Conservation (phyloP, 2,329 filamentous ascomycete genomes). For the Monilinia laxa region DNA sequence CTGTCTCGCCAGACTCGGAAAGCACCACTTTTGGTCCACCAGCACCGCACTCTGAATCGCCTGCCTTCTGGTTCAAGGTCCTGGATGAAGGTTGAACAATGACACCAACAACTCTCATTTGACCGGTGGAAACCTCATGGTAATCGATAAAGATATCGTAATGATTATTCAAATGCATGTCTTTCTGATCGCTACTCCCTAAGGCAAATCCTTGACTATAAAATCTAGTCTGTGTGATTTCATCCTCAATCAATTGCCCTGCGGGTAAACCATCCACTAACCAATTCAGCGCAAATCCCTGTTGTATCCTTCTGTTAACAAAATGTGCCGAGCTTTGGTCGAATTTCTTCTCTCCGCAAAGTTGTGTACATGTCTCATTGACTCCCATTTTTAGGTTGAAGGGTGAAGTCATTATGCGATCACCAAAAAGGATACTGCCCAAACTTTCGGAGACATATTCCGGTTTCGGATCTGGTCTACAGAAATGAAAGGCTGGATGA, state of each 20-base stretch:
- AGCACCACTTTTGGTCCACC: slow-evolving; percentile 61
- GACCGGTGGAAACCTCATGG: slow-evolving; percentile 69
- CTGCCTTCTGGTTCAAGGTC: slow-evolving; percentile 51
- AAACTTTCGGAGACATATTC: slow-evolving; percentile 82
- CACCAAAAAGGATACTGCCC: slow-evolving; percentile 95
- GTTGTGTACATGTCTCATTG: slow-evolving; percentile 82
- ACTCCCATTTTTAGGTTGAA: slow-evolving; percentile 83
- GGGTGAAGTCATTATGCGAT: slow-evolving; percentile 94
- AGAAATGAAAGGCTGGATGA: slow-evolving; percentile 83
- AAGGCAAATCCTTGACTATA: slow-evolving; percentile 91
- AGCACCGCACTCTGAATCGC: slow-evolving; percentile 58
- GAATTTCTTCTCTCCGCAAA: slow-evolving; percentile 69
- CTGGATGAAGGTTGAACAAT: slow-evolving; percentile 79
- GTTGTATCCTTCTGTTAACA: slow-evolving; percentile 76
- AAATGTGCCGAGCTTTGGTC: slow-evolving; percentile 69
- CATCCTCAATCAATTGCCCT: slow-evolving; percentile 77
- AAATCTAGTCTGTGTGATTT: slow-evolving; percentile 73
- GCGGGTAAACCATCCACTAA: slow-evolving; percentile 91
- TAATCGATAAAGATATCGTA: slow-evolving; percentile 94
- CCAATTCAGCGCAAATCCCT: slow-evolving; percentile 94
- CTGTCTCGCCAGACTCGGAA: slow-evolving; percentile 56
- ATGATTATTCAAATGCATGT: slow-evolving; percentile 80
- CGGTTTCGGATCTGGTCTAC: slow-evolving; percentile 72
- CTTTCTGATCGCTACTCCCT: slow-evolving; percentile 58
- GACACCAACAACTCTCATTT: slow-evolving; percentile 88